Conservation (phyloP, 192 early-diverging fungal species). For the Oehlia diaphana region DNA sequence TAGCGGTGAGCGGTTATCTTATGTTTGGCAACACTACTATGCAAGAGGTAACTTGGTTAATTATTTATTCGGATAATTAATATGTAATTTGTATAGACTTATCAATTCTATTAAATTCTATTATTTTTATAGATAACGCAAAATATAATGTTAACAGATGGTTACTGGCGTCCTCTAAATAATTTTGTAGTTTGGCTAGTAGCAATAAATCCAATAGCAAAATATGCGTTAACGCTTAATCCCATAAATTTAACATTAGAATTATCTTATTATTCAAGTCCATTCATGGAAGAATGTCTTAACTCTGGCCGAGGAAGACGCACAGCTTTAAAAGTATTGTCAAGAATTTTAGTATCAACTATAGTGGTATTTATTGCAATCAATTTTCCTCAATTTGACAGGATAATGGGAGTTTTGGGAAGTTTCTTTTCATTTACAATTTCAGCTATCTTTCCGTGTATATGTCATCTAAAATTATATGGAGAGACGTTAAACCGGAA, state of each 20-base stretch:
- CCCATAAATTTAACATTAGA: conserved; percentile 57
- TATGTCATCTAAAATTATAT: conserved; percentile 49
- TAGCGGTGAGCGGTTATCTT: conserved; percentile 58
- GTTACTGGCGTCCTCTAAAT: conserved; percentile 52
- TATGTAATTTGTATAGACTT: conserved; percentile 11
- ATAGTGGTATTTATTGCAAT: conserved; percentile 53
- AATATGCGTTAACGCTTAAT: conserved; percentile 65
- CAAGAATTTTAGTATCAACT: conserved; percentile 38
- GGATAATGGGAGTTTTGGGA: conserved; percentile 64
- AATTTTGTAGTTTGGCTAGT: conserved; percentile 59
- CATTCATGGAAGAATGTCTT: conserved; percentile 31
- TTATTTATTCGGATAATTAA: background rate
- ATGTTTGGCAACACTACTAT: conserved; percentile 68
- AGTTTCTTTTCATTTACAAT: conserved; percentile 52
- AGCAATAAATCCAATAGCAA: conserved; percentile 69
- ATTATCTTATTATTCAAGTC: conserved; percentile 28
- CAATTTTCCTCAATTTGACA: conserved; percentile 64
- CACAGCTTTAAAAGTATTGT: conserved; percentile 27
- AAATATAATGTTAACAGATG: conserved; percentile 61
- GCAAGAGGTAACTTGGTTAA: conserved; percentile 48
- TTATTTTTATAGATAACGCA: conserved; percentile 54
- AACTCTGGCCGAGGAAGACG: conserved; percentile 33
- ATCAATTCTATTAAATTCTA: background rate
- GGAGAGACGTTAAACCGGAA: conserved; percentile 20
- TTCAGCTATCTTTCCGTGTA: conserved; percentile 50